Percentiles rank a stretch among this genome's conserved stretches.
Conservation (phyloP, 2,329 filamentous ascomycete species). For the Botryosphaeria dothidea region DNA sequence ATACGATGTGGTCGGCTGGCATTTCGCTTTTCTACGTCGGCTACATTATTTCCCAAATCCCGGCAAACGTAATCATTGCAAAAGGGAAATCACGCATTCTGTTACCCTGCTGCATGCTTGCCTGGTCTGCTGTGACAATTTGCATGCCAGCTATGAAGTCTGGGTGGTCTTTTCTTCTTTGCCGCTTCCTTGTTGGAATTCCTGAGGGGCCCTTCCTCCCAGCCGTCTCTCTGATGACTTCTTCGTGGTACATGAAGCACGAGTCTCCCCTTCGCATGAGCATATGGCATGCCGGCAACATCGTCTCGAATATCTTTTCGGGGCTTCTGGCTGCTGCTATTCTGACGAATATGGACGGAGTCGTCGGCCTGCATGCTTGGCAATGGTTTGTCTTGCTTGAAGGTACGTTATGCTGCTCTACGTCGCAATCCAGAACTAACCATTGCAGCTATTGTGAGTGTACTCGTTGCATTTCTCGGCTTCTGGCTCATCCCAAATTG, state of each 20-base stretch:
- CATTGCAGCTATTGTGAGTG: constrained; percentile 27
- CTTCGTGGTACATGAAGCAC: constrained; percentile 55
- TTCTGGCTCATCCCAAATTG: constrained; percentile 49
- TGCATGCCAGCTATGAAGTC: constrained; percentile 46
- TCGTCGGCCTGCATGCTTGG: constrained; percentile 35
- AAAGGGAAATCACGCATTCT: constrained; percentile 33
- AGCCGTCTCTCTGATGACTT: constrained; percentile 36
- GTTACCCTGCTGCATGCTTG: constrained; percentile 43
- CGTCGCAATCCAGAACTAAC: neutral
- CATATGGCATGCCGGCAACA: constrained; percentile 53
- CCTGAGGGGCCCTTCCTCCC: constrained; percentile 43
- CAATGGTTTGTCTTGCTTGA: constrained; percentile 37
- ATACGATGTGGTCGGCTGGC: constrained; percentile 36
- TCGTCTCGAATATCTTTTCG: constrained; percentile 54
- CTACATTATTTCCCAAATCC: constrained; percentile 22
- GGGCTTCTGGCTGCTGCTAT: constrained; percentile 56
- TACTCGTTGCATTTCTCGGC: constrained; percentile 35
- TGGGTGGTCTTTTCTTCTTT: constrained; percentile 37
- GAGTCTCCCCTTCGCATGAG: constrained; percentile 53
- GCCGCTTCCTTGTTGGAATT: constrained; percentile 41
- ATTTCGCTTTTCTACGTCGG: constrained; percentile 27
- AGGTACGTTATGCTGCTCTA: constrained; percentile 23
- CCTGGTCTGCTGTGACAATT: constrained; percentile 46
- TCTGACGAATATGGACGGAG: constrained; percentile 38
- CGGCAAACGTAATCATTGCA: neutral